Base-by-base conservation (phyloP, 78 protist genomes). In the Pigoraptor vietnamica region DNA sequence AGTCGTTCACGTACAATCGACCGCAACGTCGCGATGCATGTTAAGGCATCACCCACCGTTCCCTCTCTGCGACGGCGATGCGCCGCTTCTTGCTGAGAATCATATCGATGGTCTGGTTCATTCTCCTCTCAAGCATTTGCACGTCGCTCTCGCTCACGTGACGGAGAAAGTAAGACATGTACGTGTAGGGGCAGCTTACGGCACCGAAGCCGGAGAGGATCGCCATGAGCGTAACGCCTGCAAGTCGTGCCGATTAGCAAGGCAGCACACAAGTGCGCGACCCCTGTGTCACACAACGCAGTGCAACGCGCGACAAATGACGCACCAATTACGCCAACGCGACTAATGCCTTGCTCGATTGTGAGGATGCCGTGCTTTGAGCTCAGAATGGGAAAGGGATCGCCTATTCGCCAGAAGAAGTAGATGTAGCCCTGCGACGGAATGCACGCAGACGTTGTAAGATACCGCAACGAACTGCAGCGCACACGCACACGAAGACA, bases 121-220 rank as follows among this genome's bases (percentile, higher is more conserved):
- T 40, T 32, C 90, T 92, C 37, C 89, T 32, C 37, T 93, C 95
- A 6, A 92, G 2, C 86, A 81, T 81, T 39, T 87, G 81, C 25
- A 87, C 34, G 9, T 87, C 90, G 24, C 21, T 24, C 10, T 91
- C 89, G 40, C 24, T 37, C 23, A 91, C 95, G 0, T 88, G 92
- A 25, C 90, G 86, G 32, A 94, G 88, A 55, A 96, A 95, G 40
- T 89, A 90, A 25, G 94, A 23, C 39, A 96, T 89, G 79, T 94
- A 92, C 32, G 86, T 82, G 55, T 94, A 95, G 6, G 98, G 98
- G 25, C 90, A 91, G 81, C 90, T 92, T 23, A 96, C 97, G 6
- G 98, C 98, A 90, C 98, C 98, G 67, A 93, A 95, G 36, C 98
- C 98, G 0, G 97, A 95, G 39, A 96, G 96, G 14, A 94, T 19